Percentiles rank a stretch among this genome's conserved stretches.
Evolutionary conservation across 345 rosid species (phyloP).

Genomic region (thale cress (Arabidopsis thaliana)): TAIR10.1 NC_003071.7:12551501-12552000

Average conservation of each 20-base stretch:
- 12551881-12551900: constrained; percentile 61
- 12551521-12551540: constrained; percentile 55
- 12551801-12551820: constrained; percentile 67
- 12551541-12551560: constrained; percentile 59
- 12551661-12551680: constrained; percentile 58
- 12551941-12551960: constrained; percentile 50
- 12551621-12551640: constrained; percentile 55
- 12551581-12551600: constrained; percentile 65
- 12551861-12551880: constrained; percentile 54
- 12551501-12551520: constrained; percentile 43
- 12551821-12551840: constrained; percentile 53
- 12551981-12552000: constrained; percentile 45
- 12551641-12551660: constrained; percentile 53
- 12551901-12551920: constrained; percentile 64
- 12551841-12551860: constrained; percentile 58
- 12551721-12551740: constrained; percentile 61
- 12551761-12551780: constrained; percentile 66
- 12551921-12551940: constrained; percentile 49
- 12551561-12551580: constrained; percentile 68
- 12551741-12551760: constrained; percentile 72
- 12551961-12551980: constrained; percentile 46
- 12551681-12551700: constrained; percentile 60
- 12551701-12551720: constrained; percentile 71
- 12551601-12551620: constrained; percentile 53
- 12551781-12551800: constrained; percentile 62